These are phyloP conservation scores for Ilex aquifolium DNA, from an alignment of 257 asterid species.

Conservation along the genomic window DNA sequence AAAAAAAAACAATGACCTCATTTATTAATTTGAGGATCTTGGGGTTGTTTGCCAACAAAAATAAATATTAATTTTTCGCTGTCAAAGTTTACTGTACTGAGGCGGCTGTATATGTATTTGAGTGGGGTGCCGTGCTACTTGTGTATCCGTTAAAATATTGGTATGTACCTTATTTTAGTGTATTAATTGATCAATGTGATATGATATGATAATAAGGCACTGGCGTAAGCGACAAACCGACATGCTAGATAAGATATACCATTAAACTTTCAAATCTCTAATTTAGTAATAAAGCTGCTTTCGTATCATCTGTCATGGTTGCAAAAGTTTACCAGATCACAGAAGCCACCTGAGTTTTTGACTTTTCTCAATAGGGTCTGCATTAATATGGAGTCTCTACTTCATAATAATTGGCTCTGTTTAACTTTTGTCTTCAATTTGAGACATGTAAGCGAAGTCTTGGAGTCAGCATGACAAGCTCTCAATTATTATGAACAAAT, in stretches of 20 bases:
- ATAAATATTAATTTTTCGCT: slow-evolving; percentile 2
- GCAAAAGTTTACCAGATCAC: slow-evolving; percentile 22
- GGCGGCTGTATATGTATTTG: slow-evolving; percentile 10
- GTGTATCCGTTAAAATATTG: background rate
- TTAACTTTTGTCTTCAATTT: slow-evolving; percentile 9
- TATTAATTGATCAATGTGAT: too few species aligned
- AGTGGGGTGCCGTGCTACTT: slow-evolving; percentile 14
- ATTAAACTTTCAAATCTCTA: slow-evolving; percentile 5
- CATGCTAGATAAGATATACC: slow-evolving; percentile 3
- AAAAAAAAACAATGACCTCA: background rate
- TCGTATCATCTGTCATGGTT: slow-evolving; percentile 12
- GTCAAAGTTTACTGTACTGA: slow-evolving; percentile 18
- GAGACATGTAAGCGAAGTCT: background rate
- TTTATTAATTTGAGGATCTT: slow-evolving; percentile 11
- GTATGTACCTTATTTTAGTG: too few species aligned
- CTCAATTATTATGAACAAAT: background rate
- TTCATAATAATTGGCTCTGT: slow-evolving; percentile 15
- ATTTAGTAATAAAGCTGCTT: slow-evolving; percentile 12
- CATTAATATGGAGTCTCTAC: slow-evolving; percentile 10
- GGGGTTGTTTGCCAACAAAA: slow-evolving; percentile 11
- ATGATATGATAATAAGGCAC: too few species aligned
- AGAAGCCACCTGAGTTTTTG: background rate
- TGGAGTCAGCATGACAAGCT: background rate
- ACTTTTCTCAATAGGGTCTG: slow-evolving; percentile 1
- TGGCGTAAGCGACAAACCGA: background rate